phyloP scores from a whole-genome alignment of 768 basidiomycete genomes.

The Suillus paluster region DNA sequence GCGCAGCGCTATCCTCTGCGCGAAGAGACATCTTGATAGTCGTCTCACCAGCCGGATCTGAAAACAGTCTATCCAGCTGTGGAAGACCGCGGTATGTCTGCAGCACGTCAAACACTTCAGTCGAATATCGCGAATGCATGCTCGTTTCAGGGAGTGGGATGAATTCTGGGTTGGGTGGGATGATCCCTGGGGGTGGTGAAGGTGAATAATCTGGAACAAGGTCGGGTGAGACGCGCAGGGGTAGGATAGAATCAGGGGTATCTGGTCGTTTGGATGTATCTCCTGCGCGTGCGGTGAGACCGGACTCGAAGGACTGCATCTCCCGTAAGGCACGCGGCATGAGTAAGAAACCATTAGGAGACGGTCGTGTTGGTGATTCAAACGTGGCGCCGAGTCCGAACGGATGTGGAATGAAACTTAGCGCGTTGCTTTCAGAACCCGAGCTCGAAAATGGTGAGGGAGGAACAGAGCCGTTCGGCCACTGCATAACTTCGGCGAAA shows the following conservation, averaged over 20 bases:
- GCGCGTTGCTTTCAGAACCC: constrained; percentile 23
- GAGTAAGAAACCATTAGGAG: constrained; percentile 46
- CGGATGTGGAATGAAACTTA: constrained; percentile 49
- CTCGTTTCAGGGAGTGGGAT: constrained; percentile 51
- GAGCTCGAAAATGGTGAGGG: constrained; percentile 42
- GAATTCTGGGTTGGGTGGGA: constrained; percentile 29
- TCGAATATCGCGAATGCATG: constrained; percentile 67
- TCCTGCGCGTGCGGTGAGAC: constrained; percentile 70
- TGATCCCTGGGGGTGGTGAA: constrained; percentile 28
- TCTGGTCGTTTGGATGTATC: constrained; percentile 27
- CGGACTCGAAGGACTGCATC: constrained; percentile 89
- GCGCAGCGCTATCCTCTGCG: constrained; percentile 68
- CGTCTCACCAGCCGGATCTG: constrained; percentile 59
- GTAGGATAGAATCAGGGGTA: constrained; percentile 15
- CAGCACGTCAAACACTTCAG: constrained; percentile 79
- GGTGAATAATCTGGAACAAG: constrained; percentile 13
- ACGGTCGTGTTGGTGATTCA: constrained; percentile 57
- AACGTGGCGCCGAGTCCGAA: constrained; percentile 70
- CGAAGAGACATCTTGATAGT: constrained; percentile 76
- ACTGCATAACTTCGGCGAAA: constrained; percentile 70
- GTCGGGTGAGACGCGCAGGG: not conserved
- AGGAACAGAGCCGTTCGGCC: constrained; percentile 43
- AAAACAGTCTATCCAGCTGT: constrained; percentile 65
- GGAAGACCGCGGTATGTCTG: constrained; percentile 83
- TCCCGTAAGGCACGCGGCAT: constrained; percentile 67